Percentiles rank a stretch among this genome's conserved stretches.
Evolutionary conservation across 345 rosid species (phyloP).

Genomic region (Gossypium thurberi): DNA sequence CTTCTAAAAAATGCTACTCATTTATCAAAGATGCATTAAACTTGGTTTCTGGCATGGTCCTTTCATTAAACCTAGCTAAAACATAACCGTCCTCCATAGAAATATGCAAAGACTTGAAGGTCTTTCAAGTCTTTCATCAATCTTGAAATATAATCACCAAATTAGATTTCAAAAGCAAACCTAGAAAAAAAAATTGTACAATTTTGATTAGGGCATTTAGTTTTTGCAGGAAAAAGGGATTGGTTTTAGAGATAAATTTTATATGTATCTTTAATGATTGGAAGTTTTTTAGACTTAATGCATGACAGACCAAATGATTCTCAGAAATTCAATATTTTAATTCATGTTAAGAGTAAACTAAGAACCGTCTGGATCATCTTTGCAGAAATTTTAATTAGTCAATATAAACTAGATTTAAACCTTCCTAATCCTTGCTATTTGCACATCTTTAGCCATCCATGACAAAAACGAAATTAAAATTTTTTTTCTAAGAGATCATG

Average conservation of each 20-base stretch:
- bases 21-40: no score
- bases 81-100: no score
- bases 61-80: no score
- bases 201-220: background rate
- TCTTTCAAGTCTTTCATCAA: no score
- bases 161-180: no score
- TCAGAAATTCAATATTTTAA: slow-evolving; percentile 15
- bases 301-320: slow-evolving; percentile 20
- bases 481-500: slow-evolving; percentile 1
- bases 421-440: slow-evolving; percentile 18
- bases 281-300: slow-evolving; percentile 8
- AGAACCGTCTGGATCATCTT: slow-evolving; percentile 13
- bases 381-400: background rate
- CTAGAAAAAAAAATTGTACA: no score
- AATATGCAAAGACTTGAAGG: no score
- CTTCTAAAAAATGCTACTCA: no score
- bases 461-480: slow-evolving; percentile 5
- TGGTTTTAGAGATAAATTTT: background rate
- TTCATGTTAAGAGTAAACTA: background rate
- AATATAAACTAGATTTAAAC: background rate
- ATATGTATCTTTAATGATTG: slow-evolving; percentile 27
- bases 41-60: no score
- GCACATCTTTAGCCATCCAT: slow-evolving; percentile 16
- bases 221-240: background rate
- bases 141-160: no score